Percentiles rank a stretch among this genome's conserved stretches.
Conservation (phyloP, 768 basidiomycete genomes). For the Lentinula lateritia region DNA sequence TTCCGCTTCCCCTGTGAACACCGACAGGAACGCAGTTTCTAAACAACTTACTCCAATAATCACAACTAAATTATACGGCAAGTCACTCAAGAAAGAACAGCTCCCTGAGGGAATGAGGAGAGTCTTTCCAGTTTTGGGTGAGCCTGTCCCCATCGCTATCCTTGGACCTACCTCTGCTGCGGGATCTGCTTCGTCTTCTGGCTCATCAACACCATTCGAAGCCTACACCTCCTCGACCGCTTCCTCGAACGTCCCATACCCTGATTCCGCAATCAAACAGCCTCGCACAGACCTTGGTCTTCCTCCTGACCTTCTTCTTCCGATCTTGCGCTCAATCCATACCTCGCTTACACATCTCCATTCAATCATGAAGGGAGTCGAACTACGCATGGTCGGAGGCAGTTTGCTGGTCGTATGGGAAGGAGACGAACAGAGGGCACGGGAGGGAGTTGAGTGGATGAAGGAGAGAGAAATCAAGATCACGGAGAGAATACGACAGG, state of each 20-base stretch:
- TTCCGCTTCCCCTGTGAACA: conserved; percentile 40
- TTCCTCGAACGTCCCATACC: not conserved
- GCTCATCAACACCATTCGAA: not conserved
- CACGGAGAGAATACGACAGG: conserved; percentile 27
- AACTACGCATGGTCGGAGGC: conserved; percentile 78
- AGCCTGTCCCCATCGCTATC: not conserved
- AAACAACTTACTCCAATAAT: conserved; percentile 45
- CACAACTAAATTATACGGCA: conserved; percentile 76
- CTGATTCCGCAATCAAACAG: conserved; percentile 11
- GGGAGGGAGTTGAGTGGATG: conserved; percentile 32
- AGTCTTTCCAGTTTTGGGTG: conserved; percentile 61
- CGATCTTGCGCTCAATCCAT: conserved; percentile 52
- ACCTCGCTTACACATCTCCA: conserved; percentile 48
- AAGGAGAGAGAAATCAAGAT: conserved; percentile 21
- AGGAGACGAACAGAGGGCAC: conserved; percentile 37
- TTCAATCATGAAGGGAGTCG: conserved; percentile 40
- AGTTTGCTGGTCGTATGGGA: conserved; percentile 80
- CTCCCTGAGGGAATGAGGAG: conserved; percentile 70
- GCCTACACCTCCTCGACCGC: not conserved
- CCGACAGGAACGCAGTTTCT: conserved; percentile 43
- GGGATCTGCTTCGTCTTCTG: not conserved
- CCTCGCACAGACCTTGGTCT: conserved; percentile 40
- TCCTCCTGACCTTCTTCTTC: conserved; percentile 45
- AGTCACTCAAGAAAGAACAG: conserved; percentile 59
- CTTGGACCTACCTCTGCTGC: not conserved